Evolutionary conservation across 768 basidiomycete genomes (phyloP), one percentile per base, ranked within the genome.

Genomic region (Trametes cingulata): DNA sequence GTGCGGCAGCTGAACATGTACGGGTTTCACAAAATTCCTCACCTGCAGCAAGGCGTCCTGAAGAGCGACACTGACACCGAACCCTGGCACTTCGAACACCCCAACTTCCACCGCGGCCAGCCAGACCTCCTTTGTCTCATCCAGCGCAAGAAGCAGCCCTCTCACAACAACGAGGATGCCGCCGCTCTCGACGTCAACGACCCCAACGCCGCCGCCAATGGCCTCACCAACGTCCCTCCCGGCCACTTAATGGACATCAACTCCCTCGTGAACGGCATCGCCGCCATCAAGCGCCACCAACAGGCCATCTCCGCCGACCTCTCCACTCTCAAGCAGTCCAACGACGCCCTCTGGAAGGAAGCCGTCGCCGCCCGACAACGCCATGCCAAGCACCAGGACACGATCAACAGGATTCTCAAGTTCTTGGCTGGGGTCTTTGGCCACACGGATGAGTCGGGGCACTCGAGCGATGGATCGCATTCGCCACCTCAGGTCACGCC

Each of bases 1-100:
- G 93, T 95, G 17, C 83, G 93, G 14, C 93, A 97, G 71, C 81
- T 95, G 65, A 97, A 95, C 80, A 95, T 95, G 91, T 97, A 95
- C 73, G 92, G 92, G 55, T 94, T 95, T 73, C 91, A 92, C 81
- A 91, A 91, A 77, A 93, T 98, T 47, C 95, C 95, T 0, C 95
- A 98, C 71, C 85, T 98, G 19, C 95, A 96, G 69, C 92, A 96
- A 73, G 95, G 95, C 46, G 94, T 93, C 25, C 82, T 98, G 62
- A 90, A 87, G 70, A 83, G 85, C 71, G 92, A 95, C 58, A 79
- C 83, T 53, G 90, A 89, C 63, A 85, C 83, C 46, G 93, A 95
- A 68, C 83, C 87, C 54, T 91, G 90, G 88, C 93, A 98, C 73
- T 99, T 98, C 74, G 86, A 86, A 60, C 93, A 97, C 71, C 85